Conservation (phyloP, 1,139 yeast genomes). For the Zygoascus meyerae region DNA sequence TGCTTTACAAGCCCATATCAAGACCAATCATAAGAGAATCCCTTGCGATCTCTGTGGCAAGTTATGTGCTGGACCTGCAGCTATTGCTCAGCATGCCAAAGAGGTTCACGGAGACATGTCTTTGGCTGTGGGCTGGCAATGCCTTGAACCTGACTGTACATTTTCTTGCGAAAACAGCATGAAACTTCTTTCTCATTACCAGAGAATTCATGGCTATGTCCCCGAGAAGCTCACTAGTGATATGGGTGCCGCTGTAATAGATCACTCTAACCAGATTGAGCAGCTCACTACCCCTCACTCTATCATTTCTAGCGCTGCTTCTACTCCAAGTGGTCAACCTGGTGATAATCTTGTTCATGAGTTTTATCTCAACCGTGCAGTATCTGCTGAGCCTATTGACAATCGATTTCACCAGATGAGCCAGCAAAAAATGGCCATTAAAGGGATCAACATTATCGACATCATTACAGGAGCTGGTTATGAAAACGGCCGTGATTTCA, state of each 20-base stretch:
- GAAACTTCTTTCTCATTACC: constrained; percentile 42
- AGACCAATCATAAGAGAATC: constrained; percentile 65
- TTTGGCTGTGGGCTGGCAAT: constrained; percentile 17
- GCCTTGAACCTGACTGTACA: constrained; percentile 18
- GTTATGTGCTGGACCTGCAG: constrained; percentile 67
- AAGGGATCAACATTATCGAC: constrained; percentile 25
- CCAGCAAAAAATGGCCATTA: background rate
- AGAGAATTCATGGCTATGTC: constrained; percentile 33
- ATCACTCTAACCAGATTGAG: constrained; percentile 5
- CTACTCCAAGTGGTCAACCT: constrained; percentile 5
- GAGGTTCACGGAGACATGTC: constrained; percentile 18
- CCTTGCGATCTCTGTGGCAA: constrained; percentile 64
- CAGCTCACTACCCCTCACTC: constrained; percentile 1
- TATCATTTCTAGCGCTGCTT: constrained; percentile 10
- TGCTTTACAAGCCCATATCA: constrained; percentile 64
- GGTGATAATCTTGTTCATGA: background rate
- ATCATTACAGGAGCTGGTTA: constrained; percentile 37
- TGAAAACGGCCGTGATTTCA: constrained; percentile 27
- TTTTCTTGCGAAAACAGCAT: constrained; percentile 7
- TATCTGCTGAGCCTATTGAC: constrained; percentile 7
- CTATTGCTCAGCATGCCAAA: constrained; percentile 60
- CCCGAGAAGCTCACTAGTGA: constrained; percentile 20
- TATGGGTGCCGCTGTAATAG: constrained; percentile 2
- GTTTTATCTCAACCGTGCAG: constrained; percentile 2
- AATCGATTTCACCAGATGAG: background rate